Evolutionary conservation across 805 yeast genomes (phyloP).

Genomic region (Metschnikowia koreensis): DNA sequence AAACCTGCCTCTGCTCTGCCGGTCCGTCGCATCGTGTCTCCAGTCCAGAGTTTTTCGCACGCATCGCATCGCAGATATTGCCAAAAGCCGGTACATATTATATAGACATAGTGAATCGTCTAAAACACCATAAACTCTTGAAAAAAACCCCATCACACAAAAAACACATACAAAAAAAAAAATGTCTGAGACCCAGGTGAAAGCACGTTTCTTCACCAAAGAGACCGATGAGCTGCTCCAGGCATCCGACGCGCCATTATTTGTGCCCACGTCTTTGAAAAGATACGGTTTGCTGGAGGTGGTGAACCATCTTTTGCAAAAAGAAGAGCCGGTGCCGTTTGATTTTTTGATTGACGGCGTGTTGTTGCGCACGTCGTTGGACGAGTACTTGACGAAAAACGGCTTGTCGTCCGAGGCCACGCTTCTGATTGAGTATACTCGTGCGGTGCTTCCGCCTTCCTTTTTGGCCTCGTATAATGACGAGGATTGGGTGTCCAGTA

Average conservation of each 20-base stretch:
- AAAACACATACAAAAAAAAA: slow-evolving; percentile 1
- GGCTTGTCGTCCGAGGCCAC: slow-evolving; percentile 83
- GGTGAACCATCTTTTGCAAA: slow-evolving; percentile 80
- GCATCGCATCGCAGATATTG: slow-evolving; percentile 1
- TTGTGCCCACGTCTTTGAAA: slow-evolving; percentile 81
- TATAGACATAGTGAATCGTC: no score
- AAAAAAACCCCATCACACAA: neutral
- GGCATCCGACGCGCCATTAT: slow-evolving; percentile 75
- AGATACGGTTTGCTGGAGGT: slow-evolving; percentile 93
- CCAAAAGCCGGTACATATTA: neutral
- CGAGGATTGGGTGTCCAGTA: slow-evolving; percentile 93
- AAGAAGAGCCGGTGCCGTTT: slow-evolving; percentile 72
- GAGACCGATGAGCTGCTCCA: slow-evolving; percentile 74
- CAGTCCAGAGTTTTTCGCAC: neutral
- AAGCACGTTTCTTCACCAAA: slow-evolving; percentile 80
- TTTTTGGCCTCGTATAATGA: slow-evolving; percentile 82
- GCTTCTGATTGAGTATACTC: slow-evolving; percentile 80
- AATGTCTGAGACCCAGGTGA: slow-evolving; percentile 56
- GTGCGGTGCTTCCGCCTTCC: slow-evolving; percentile 93
- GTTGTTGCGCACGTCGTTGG: slow-evolving; percentile 71
- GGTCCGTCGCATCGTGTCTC: neutral
- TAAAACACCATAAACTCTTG: no score
- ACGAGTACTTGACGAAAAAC: slow-evolving; percentile 70
- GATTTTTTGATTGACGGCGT: slow-evolving; percentile 89
- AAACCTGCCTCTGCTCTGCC: neutral